Evolutionary conservation across 2,329 filamentous ascomycete species (phyloP).

Genomic region (Sclerotinia trifoliorum): DNA sequence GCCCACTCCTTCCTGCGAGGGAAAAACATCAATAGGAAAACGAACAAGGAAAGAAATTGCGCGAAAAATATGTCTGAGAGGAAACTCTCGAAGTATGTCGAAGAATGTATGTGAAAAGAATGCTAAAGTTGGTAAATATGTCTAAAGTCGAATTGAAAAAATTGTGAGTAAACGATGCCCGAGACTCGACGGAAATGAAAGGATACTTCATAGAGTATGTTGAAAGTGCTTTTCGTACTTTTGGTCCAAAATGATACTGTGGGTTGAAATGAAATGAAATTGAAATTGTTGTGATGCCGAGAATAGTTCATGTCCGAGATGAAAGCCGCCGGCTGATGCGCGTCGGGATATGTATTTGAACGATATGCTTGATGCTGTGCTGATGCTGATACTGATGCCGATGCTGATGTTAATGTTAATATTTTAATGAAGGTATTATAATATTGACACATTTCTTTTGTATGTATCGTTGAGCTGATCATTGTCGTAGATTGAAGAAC

Average conservation of each 20-base stretch:
- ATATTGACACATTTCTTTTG: not conserved
- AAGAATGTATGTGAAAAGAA: slow-evolving; percentile 2
- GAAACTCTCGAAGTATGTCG: not conserved
- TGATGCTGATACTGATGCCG: not conserved
- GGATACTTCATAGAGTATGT: not conserved
- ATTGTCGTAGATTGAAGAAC: not conserved
- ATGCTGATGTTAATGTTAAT: too few relatives aligned
- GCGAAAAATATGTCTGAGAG: not conserved
- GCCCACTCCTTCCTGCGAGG: not conserved
- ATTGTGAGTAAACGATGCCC: not conserved
- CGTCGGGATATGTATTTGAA: not conserved
- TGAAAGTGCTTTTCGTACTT: not conserved
- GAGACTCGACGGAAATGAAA: not conserved
- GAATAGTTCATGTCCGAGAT: not conserved
- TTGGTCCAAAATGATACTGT: slow-evolving; percentile 9
- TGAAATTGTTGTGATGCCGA: not conserved
- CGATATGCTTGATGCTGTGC: not conserved
- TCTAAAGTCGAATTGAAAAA: not conserved
- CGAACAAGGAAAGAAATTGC: not conserved
- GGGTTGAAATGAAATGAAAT: not conserved
- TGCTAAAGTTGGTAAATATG: slow-evolving; percentile 3
- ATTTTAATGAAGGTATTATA: not conserved
- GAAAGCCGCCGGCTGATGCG: not conserved
- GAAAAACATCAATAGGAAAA: not conserved
- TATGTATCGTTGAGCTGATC: not conserved